Percentiles rank a stretch among this genome's conserved stretches.
phyloP scores from a whole-genome alignment of 1,284 basidiomycete species.

The Ustilago xerochloae region DNA sequence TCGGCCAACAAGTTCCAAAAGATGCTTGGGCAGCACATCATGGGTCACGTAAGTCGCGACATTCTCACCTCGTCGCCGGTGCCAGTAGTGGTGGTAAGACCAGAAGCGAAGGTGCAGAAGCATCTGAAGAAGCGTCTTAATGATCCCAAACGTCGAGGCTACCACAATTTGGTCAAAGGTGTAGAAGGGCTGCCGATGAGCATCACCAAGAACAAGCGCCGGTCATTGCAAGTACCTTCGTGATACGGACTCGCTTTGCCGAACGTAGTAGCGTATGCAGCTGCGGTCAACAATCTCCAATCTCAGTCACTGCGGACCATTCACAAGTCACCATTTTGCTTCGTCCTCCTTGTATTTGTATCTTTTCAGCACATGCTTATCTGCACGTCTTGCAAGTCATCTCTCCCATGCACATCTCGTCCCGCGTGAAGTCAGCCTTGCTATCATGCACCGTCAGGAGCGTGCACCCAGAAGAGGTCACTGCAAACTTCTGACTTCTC shows the following conservation, averaged over 20 bases:
- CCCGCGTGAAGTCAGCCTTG: too few species aligned
- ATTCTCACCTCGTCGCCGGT: constrained; percentile 65
- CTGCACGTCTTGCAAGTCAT: not conserved
- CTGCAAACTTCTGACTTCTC: too few species aligned
- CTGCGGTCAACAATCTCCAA: not conserved
- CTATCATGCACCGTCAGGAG: too few species aligned
- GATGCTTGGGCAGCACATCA: constrained; percentile 63
- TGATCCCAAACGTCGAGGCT: constrained; percentile 64
- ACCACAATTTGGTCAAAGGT: constrained; percentile 59
- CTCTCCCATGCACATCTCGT: not conserved
- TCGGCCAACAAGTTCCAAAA: constrained; percentile 64
- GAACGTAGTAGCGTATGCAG: not conserved
- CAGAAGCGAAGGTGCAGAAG: constrained; percentile 65
- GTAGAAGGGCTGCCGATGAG: constrained; percentile 56
- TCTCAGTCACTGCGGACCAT: not conserved
- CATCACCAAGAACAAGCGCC: constrained; percentile 49
- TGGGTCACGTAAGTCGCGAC: constrained; percentile 61
- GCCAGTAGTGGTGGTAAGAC: constrained; percentile 67
- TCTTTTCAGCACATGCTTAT: not conserved
- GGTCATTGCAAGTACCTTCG: constrained; percentile 34
- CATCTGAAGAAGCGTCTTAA: constrained; percentile 64
- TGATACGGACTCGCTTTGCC: not conserved
- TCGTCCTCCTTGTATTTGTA: not conserved
- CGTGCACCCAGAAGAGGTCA: too few species aligned
- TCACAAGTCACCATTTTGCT: not conserved